These are phyloP conservation scores for Somion occarium DNA, from an alignment of 1,284 basidiomycete genomes.

Conservation along the genomic window DNA sequence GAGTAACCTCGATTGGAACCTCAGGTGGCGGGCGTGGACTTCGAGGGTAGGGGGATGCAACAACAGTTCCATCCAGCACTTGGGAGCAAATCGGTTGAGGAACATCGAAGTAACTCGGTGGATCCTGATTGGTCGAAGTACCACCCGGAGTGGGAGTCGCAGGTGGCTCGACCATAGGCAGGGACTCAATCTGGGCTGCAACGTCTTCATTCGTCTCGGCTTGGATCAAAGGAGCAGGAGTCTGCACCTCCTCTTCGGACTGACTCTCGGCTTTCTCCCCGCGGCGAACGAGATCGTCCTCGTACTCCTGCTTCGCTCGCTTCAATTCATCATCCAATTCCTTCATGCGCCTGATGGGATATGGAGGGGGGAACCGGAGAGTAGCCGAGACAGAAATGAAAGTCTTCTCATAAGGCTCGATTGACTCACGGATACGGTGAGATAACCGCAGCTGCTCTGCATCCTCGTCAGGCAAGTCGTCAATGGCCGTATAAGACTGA, in stretches of 20 bases:
- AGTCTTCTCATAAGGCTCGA: slow-evolving; percentile 79
- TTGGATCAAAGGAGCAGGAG: slow-evolving; percentile 16
- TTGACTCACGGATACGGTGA: slow-evolving; percentile 68
- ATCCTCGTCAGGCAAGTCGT: slow-evolving; percentile 63
- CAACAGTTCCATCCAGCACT: slow-evolving; percentile 14
- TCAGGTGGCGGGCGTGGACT: slow-evolving; percentile 28
- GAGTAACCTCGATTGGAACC: slow-evolving; percentile 43
- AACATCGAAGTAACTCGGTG: slow-evolving; percentile 40
- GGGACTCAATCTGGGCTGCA: slow-evolving; percentile 66
- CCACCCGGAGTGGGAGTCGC: slow-evolving; percentile 40
- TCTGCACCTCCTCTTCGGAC: slow-evolving; percentile 30
- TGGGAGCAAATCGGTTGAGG: slow-evolving; percentile 26
- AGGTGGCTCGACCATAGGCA: slow-evolving; percentile 44
- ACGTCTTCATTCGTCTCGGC: slow-evolving; percentile 42
- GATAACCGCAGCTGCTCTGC: slow-evolving; percentile 65
- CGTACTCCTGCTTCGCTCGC: slow-evolving; percentile 67
- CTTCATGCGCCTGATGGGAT: slow-evolving; percentile 83
- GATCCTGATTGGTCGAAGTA: slow-evolving; percentile 18
- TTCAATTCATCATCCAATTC: slow-evolving; percentile 75
- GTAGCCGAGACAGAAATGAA: slow-evolving; percentile 91
- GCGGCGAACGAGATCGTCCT: slow-evolving; percentile 76
- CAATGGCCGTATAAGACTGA: slow-evolving; percentile 28
- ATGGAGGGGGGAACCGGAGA: slow-evolving; percentile 85
- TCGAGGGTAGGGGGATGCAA: slow-evolving; percentile 21
- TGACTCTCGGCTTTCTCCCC: slow-evolving; percentile 51